Evolutionary conservation across 805 yeast species (phyloP).

Genomic region (Cyberlindnera amylophila): DNA sequence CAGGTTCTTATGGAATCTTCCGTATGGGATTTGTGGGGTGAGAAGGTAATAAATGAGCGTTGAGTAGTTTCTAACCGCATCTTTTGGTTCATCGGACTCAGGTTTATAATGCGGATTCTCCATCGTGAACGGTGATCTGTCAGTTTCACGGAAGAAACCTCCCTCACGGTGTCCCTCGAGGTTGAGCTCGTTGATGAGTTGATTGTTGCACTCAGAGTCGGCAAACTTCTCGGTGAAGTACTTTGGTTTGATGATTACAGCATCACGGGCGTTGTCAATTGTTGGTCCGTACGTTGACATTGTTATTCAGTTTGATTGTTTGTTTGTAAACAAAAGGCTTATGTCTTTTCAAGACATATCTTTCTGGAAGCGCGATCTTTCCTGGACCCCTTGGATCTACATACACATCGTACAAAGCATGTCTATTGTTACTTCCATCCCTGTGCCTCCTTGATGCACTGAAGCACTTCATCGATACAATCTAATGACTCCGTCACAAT

Average conservation of each 20-base stretch:
- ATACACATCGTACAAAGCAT: too few relatives aligned
- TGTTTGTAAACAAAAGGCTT: too few relatives aligned
- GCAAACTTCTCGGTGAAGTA: conserved; percentile 10
- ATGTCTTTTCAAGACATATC: too few relatives aligned
- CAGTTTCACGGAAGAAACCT: conserved; percentile 55
- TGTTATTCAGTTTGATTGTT: background rate
- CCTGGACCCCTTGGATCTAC: too few relatives aligned
- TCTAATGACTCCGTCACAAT: conserved; percentile 41
- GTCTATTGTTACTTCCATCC: too few relatives aligned
- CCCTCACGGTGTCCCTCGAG: conserved; percentile 50
- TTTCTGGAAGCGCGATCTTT: too few relatives aligned
- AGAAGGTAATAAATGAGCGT: conserved; percentile 51
- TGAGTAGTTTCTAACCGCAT: conserved; percentile 37
- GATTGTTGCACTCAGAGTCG: conserved; percentile 23
- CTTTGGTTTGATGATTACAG: conserved; percentile 7
- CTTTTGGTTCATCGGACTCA: conserved; percentile 3
- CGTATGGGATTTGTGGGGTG: conserved; percentile 47
- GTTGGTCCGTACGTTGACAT: conserved; percentile 8
- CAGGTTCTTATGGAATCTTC: conserved; percentile 46
- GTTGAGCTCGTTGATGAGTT: conserved; percentile 34
- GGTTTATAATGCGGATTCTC: conserved; percentile 29
- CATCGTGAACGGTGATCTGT: conserved; percentile 44
- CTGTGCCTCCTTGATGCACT: conserved; percentile 14
- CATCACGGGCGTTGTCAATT: conserved; percentile 10
- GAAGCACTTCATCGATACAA: conserved; percentile 35